A percentile compares a stretch with the other conserved stretches of the same genome.
Evolutionary conservation across 495 filamentous ascomycete genomes (phyloP).

Genomic region (Penicillium crystallinum): DNA sequence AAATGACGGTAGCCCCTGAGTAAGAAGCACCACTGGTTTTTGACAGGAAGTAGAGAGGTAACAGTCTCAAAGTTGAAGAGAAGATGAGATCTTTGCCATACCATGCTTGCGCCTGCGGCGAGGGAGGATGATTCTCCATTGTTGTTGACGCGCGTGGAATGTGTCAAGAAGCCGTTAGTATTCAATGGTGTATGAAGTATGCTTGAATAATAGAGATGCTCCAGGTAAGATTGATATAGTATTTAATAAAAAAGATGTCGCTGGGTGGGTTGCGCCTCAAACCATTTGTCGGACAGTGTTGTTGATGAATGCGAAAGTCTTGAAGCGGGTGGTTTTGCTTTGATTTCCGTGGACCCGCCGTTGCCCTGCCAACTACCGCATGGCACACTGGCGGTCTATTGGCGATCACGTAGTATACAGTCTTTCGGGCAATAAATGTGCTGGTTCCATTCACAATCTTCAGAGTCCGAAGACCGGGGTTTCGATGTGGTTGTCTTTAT

Average conservation of each 20-base stretch:
- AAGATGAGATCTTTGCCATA: slow-evolving; percentile 10
- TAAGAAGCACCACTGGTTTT: not conserved
- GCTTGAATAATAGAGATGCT: not conserved
- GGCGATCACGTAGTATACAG: not conserved
- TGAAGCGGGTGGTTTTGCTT: slow-evolving; percentile 4
- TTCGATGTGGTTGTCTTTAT: not conserved
- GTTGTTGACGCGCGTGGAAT: slow-evolving; percentile 27
- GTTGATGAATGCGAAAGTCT: slow-evolving; percentile 3
- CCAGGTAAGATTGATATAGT: not conserved
- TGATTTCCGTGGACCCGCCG: slow-evolving; percentile 1
- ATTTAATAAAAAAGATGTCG: not conserved
- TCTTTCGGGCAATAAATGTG: not conserved
- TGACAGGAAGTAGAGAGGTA: not conserved
- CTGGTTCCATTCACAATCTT: not conserved
- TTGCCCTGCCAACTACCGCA: slow-evolving; percentile 10
- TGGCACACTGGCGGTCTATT: not conserved
- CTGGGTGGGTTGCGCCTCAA: not conserved
- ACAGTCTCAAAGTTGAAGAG: not conserved
- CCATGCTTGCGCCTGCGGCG: slow-evolving; percentile 18
- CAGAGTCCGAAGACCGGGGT: not conserved
- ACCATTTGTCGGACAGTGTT: not conserved
- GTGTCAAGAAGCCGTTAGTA: slow-evolving; percentile 20
- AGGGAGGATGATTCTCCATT: slow-evolving; percentile 19
- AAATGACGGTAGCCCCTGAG: not conserved
- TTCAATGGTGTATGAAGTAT: not conserved